Base-by-base conservation (phyloP, 192 early-diverging fungal species). In the Thoreauomyces humboldtii region DNA sequence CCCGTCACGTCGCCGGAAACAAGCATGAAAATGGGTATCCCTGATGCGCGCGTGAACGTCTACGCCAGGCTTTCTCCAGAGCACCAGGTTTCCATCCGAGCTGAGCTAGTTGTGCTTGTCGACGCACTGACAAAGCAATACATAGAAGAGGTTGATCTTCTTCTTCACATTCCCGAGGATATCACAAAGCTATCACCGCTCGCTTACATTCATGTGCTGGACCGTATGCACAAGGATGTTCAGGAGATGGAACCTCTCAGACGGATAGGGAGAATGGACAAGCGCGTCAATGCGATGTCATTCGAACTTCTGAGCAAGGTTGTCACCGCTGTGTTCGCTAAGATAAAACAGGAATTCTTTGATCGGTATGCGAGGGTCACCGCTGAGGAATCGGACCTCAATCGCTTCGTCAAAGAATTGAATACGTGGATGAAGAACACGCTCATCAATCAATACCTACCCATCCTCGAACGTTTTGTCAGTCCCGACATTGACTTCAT, bases 91-190 rank as follows among this genome's bases (percentile, higher is more conserved):
- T 46, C 61, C 31, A 71, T 71, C 14, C 58, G 59, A 2, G 34
- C 35, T 21, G 69, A 77, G 17, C 62, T 84, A 19, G 59, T 70
- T 15, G 47, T 67, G 22, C 67, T 73, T 6, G 53, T 80, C 17
- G 69, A 77, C 1, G 54, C 55, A 7, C 63, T 74, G 21, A 62
- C 74, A 17, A 72, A 77, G 27, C n/a, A 65, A n/a, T 87, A 77
- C 44, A 67, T 87, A 17, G 69, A 74, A 6, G 56, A 59, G 1
- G 67, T 81, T 9, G 54, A 67, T 27, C 55, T 65, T 7, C 67
- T 84, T 14, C 61, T 87, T 35, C 54, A 74, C 24, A 75, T 85
- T 24, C 79, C 81, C 4, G 45, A 72, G 19, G 71, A 76, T 32
- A 63, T 76, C 24, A 59, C 69, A 9, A 50, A 67, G 19, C 22